Evolutionary conservation across 768 basidiomycete species (phyloP), one percentile per base, ranked within the genome.

Genomic region (Dioszegia aurantiaca): DNA sequence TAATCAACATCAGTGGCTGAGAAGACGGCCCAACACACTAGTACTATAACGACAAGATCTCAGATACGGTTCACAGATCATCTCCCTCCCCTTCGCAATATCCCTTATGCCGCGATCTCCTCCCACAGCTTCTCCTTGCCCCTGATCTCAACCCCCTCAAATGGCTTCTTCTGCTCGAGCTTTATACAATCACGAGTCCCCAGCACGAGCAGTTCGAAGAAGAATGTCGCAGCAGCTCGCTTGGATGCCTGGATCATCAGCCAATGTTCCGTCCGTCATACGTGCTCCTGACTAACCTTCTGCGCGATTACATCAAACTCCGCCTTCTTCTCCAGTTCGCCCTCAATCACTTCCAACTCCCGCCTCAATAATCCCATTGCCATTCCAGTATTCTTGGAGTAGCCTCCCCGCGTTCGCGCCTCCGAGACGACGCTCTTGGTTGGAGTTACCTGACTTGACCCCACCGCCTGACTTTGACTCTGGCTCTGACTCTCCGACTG

Each of bases 141-240:
- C 10, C 81, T 78, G 30, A 97, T 80, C 68, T 87, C 83, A 57
- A 98, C 95, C 76, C 94, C 90, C 61, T 86, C 87, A 70, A 90
- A 95, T 0, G 90, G 80, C 8, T 79, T 80, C 4, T 73, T 68
- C 74, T 99, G 95, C 6, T 84, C 78, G 42, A 99, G 77, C 66
- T 87, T 85, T 65, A 99, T 80, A 72, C 88, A 91, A 75, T 97
- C 93, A 31, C 89, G 86, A 3, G 94, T 97, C 10, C 90, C 87
- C 1, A 99, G 84, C 1, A 98, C 90, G 27, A 99, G 85, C 31
- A 97, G 78, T 77, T 99, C 95, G 73, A 99, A 99, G 82, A 99
- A 99, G 81, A 99, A 97, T 1, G 90, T 86, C 1, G 94, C 85
- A 1, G 94, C 91, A 12, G 92, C 95, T 40, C 90, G 85, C 45